Conservation (phyloP, 208 protist genomes). For the Borovskyia barvae region DNA sequence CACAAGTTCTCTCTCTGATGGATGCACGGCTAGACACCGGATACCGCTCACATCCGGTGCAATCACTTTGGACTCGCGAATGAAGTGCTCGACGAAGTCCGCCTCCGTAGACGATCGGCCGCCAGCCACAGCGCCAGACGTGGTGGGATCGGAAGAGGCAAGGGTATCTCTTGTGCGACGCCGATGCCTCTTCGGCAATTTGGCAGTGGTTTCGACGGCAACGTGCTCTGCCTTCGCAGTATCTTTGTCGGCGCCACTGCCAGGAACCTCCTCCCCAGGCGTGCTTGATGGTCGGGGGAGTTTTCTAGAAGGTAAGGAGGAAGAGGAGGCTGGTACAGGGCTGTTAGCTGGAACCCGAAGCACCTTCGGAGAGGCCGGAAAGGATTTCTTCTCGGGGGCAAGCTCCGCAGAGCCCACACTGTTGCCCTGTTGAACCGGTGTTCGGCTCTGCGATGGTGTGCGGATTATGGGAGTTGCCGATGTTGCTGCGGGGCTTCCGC, state of each 20-base stretch:
- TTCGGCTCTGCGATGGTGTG: too few species aligned
- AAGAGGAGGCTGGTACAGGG: conserved; percentile 1
- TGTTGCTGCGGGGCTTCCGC: neutral
- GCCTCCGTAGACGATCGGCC: neutral
- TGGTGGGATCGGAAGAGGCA: neutral
- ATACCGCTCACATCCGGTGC: conserved; percentile 83
- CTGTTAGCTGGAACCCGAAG: conserved; percentile 6
- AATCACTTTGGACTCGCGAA: conserved; percentile 72
- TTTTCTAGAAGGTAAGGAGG: too few species aligned
- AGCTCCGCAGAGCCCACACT: too few species aligned
- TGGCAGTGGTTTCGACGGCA: too few species aligned
- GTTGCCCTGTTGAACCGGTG: too few species aligned
- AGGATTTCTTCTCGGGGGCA: too few species aligned
- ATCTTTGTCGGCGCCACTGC: neutral
- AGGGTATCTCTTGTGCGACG: conserved; percentile 2
- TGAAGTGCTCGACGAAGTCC: conserved; percentile 24
- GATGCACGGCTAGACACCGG: conserved; percentile 58
- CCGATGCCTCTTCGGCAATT: conserved; percentile 7
- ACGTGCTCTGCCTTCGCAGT: too few species aligned
- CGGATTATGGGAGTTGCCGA: too few species aligned
- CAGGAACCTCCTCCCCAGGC: neutral
- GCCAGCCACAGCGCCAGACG: neutral
- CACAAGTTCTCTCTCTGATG: conserved; percentile 44
- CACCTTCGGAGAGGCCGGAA: neutral
- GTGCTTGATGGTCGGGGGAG: neutral